Percentiles rank a stretch among this genome's conserved stretches.
These are phyloP conservation scores for Cercophora samala DNA, from an alignment of 495 filamentous ascomycete species.

Conservation along the genomic window DNA sequence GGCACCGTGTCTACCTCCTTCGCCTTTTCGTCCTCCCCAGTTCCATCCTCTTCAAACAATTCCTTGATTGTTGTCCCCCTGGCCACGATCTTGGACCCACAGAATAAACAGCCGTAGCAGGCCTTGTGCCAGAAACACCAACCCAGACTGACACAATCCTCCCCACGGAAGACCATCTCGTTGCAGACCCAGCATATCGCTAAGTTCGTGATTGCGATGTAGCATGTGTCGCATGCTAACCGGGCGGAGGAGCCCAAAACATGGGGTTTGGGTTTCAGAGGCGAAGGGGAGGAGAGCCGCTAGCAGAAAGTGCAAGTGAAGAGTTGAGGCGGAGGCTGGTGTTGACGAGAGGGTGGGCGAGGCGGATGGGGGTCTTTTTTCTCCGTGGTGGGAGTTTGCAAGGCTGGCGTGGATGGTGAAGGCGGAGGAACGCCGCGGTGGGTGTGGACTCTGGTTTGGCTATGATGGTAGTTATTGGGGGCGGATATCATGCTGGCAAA, in stretches of 20 bases:
- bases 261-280: neutral
- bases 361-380: neutral
- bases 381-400: neutral
- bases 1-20: conserved; percentile 37
- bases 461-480: neutral
- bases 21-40: conserved; percentile 1
- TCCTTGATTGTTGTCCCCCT: conserved; percentile 20
- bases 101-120: conserved; percentile 49
- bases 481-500: neutral
- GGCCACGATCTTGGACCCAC: conserved; percentile 29
- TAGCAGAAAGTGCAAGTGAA: conserved; percentile 53
- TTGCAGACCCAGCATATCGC: conserved; percentile 51
- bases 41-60: conserved; percentile 15
- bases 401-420: neutral
- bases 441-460: neutral
- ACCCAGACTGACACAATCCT: conserved; percentile 45
- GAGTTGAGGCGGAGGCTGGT: conserved; percentile 15
- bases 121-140: conserved; percentile 51
- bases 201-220: conserved; percentile 38
- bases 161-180: conserved; percentile 42
- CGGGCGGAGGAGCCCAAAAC: conserved; percentile 33
- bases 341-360: neutral
- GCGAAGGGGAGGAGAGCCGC: conserved; percentile 23
- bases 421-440: neutral
- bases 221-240: conserved; percentile 42